Percentiles rank a stretch among this genome's conserved stretches.
Evolutionary conservation across 2,329 filamentous ascomycete genomes (phyloP).

Genomic region (Didymella sp.): DNA sequence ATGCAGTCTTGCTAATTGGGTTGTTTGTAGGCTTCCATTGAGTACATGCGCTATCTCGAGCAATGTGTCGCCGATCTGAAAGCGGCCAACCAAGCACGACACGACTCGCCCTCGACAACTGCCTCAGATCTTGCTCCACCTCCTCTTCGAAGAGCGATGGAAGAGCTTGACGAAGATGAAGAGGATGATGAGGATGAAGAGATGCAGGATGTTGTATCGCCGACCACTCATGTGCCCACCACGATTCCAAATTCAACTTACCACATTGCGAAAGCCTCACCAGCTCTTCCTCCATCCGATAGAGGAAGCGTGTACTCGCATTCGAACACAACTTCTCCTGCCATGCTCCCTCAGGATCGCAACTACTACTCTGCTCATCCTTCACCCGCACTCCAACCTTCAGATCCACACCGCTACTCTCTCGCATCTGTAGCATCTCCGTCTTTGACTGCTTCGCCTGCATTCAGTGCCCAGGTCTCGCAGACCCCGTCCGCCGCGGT

Average conservation of each 20-base stretch:
- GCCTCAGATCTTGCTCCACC: constrained; percentile 37
- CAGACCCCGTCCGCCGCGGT: constrained; percentile 32
- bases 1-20: constrained; percentile 9
- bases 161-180: constrained; percentile 47
- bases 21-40: constrained; percentile 80
- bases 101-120: constrained; percentile 34
- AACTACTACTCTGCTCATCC: constrained; percentile 53
- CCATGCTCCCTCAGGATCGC: constrained; percentile 51
- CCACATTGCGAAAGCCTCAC: constrained; percentile 41
- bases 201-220: constrained; percentile 49
- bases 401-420: constrained; percentile 58
- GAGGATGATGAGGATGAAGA: constrained; percentile 56
- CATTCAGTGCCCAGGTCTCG: constrained; percentile 52
- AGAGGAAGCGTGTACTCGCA: constrained; percentile 39
- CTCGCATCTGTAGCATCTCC: constrained; percentile 51
- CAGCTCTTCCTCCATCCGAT: constrained; percentile 49
- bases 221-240: constrained; percentile 30
- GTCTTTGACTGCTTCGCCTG: constrained; percentile 45
- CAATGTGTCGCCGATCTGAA: constrained; percentile 85
- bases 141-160: constrained; percentile 17
- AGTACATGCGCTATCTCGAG: constrained; percentile 93
- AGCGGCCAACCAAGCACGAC: constrained; percentile 41
- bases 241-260: constrained; percentile 27
- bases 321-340: constrained; percentile 52
- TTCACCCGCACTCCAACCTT: constrained; percentile 48